Percentiles rank a stretch among this genome's conserved stretches.
phyloP scores from a whole-genome alignment of 1,284 basidiomycete genomes.

The Boletus calvinii region DNA sequence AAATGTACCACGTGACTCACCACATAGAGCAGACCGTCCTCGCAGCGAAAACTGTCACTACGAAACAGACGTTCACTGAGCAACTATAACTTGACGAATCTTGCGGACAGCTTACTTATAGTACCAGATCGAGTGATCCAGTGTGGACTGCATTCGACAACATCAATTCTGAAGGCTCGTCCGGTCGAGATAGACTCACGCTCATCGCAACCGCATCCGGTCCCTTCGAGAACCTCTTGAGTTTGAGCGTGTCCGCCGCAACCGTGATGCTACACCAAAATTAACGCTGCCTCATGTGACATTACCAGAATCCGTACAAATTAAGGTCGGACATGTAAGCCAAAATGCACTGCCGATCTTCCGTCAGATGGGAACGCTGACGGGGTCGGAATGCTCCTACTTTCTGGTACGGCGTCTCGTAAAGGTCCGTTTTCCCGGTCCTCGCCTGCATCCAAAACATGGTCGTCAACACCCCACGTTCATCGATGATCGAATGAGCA shows the following conservation, averaged over 20 bases:
- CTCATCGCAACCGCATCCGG: conserved; percentile 66
- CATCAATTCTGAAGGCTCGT: conserved; percentile 1
- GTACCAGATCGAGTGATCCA: conserved; percentile 86
- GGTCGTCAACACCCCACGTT: conserved; percentile 50
- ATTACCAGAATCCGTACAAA: conserved; percentile 51
- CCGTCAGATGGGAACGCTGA: conserved; percentile 7
- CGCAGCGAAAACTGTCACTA: conserved; percentile 75
- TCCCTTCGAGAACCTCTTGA: conserved; percentile 52
- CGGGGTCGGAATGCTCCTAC: conserved; percentile 38
- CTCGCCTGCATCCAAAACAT: conserved; percentile 85
- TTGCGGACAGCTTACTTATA: conserved; percentile 55
- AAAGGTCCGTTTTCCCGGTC: conserved; percentile 54
- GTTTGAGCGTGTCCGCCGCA: conserved; percentile 62
- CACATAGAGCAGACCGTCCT: conserved; percentile 80
- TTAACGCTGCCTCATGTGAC: conserved; percentile 7
- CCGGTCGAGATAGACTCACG: conserved; percentile 41
- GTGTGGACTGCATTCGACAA: conserved; percentile 54
- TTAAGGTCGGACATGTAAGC: conserved; percentile 84
- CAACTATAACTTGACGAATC: background rate
- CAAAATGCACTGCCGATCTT: conserved; percentile 67
- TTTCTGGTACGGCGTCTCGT: conserved; percentile 77
- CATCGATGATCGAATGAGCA: conserved; percentile 35
- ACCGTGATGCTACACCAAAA: conserved; percentile 56
- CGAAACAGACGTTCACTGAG: conserved; percentile 8
- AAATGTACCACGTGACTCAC: conserved; percentile 40